These are phyloP conservation scores for Syzygium jambos DNA, from an alignment of 345 rosid genomes.

Conservation along the genomic window DNA sequence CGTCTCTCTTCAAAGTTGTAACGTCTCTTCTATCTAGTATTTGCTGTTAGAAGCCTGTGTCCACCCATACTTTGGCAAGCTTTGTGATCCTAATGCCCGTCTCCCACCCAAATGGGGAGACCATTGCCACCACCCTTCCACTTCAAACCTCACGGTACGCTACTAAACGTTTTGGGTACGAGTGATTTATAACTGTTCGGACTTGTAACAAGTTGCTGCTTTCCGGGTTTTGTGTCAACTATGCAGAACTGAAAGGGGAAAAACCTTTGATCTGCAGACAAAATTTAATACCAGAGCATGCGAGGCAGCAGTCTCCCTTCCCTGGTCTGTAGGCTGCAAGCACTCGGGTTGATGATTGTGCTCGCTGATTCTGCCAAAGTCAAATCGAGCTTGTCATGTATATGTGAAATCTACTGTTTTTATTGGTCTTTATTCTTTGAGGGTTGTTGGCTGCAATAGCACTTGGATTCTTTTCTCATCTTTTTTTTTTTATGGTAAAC, in stretches of 20 bases:
- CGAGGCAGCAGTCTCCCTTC: neutral
- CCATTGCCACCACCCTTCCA: neutral
- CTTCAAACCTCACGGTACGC: neutral
- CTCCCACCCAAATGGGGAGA: neutral
- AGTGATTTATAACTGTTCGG: neutral
- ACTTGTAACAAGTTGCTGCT: neutral
- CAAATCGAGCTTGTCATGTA: neutral
- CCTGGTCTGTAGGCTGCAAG: neutral
- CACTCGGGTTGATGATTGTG: neutral
- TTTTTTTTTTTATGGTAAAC: neutral
- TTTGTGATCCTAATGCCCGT: neutral
- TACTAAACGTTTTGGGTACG: rapidly evolving
- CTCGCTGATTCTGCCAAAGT: neutral
- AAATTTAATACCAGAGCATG: neutral
- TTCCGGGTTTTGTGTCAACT: neutral
- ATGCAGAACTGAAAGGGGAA: neutral
- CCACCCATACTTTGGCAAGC: neutral
- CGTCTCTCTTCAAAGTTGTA: neutral
- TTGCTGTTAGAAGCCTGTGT: neutral
- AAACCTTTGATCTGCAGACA: neutral
- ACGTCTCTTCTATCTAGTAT: neutral
- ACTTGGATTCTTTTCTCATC: neutral
- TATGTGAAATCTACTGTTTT: neutral
- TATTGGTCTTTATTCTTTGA: neutral
- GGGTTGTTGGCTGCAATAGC: neutral